Evolutionary conservation across 306 rosid genomes (phyloP), one percentile per base, ranked within the genome.

Genomic region (Dicorynia guianensis): DNA sequence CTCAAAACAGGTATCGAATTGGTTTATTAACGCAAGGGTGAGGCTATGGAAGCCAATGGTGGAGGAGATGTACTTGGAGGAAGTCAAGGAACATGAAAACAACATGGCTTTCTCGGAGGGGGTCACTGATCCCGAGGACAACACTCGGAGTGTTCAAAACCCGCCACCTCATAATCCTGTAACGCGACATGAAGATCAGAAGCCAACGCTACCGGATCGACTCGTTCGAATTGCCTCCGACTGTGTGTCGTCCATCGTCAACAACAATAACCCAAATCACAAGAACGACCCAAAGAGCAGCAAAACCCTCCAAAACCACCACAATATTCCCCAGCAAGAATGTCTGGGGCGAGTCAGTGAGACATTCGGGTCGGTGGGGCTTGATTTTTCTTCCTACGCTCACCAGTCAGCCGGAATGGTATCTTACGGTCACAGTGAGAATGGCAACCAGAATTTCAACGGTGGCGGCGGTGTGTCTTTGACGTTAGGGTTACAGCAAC

Each of bases 31-130:
- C 65, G 98, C 98, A 34, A 90, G 98, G 77, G 98, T 94, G 82
- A 87, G 98, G 52, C 87, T 94, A 1, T 94, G 98, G 98, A 94
- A 94, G 75, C 98, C 98, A n/a, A 94, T 94, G 98, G 96, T 94
- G 14, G 98, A 94, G 69, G 97, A 91, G 71, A 91, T 94, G 98
- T 92, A 94, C 85, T 0, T 83, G 18, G 97, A 94, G 79, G 98
- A 94, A 76, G 69, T 85, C 30, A 94, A 88, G 73, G 95, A 86
- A 17, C 85, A 30, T n/a, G 95, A 85, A 76, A 77, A 80, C 76
- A 67, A 49, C 8, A 52, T 76, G 56, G 65, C 63, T 43, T 88
- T 89, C 35, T 83, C 91, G 0, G 91, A 86, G n/a, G 86, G 83
- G 2, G n/a, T 63, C 4, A 53, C 67, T 7, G 86, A 82, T n/a